Evolutionary conservation across 1,139 yeast species (phyloP), one percentile per base, ranked within the genome.

Genomic region (Sugiyamaella paludigena): DNA sequence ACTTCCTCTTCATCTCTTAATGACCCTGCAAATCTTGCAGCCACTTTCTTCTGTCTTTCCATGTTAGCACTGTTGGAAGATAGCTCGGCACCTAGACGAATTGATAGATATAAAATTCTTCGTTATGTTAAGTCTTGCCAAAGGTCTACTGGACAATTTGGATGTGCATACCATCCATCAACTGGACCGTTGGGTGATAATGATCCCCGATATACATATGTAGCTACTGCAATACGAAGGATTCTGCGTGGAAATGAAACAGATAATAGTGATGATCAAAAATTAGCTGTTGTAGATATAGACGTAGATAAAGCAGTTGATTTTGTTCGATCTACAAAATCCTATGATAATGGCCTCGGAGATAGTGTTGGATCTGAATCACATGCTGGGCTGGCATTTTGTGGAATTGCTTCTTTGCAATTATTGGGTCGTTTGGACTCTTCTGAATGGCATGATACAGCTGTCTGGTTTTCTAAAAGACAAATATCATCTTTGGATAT

Each of bases 351-450:
- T 1, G 98, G 96, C 0, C 62, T 81, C 40, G 81, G 84, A 3
- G 73, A 70, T 43, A 45, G 50, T 7, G 62, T 66, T 6, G 70
- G 75, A 48, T 74, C 78, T 19, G 98, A 92, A 66, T 75, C 94
- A 1, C 98, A 92, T 67, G 81, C 91, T 7, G 98, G 98, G 0
- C 76, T 85, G 55, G 85, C 96, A 0, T 92, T 81, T 62, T 91
- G 98, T 68, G 96, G 88, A 0, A 61, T 92, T 36, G 87, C 87
- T 0, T 69, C 87, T 0, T 72, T 88, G 51, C 65, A 66, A 34
- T 59, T 87, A 40, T 62, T 81, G 4, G 75, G 67, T 3, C 52
- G 53, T 7, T 40, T 73, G 12, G 55, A 58, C 13, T 54, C 65
- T 12, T 40, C 50, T 0, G 49, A 51, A 2, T 72, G 76, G 75